Base-by-base conservation (phyloP, 2,329 filamentous ascomycete species). In the Claviceps maximensis region DNA sequence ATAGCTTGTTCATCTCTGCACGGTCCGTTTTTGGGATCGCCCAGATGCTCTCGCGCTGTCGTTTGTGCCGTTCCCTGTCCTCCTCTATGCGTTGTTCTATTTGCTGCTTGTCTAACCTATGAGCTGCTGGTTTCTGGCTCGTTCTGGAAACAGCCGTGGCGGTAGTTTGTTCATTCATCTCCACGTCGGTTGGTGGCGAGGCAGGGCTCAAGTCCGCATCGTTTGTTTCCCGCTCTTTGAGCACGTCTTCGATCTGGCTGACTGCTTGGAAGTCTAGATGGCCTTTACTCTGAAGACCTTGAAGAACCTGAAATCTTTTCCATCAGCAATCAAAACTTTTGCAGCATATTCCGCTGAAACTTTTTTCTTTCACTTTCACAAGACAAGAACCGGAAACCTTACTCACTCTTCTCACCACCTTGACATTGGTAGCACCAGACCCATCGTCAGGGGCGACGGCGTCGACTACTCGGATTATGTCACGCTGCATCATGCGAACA, bases 71-170 rank as follows among this genome's bases (percentile, higher is more conserved):
- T 68, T 98, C 93, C 3, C 93, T 77, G 68, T 98, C 93, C 69
- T 98, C 94, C 61, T 98, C 94, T 57, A 98, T 95, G 42, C 93
- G 78, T 72, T 97, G 90, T 70, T 97, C 90, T 51, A 96, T 87
- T 70, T 95, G 87, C 53, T 86, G 79, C 69, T 91, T 93, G 63
- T 96, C 88, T 50, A 93, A 67, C 17, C 71, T 67, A 29, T 70
- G 68, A 5, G 65, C 62, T 54, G 57, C 64, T 47, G 58, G 62
- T 54, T 61, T 64, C 55, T 60, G 68, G 12, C 61, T 60, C 17
- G 64, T 61, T 55, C 64, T 69, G 1, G 68, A 66, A n/a, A 69
- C 66, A 7, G 68, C 66, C 56, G 72, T 71, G 12, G 69, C 69
- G 6, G 68, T 66, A 2, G 71, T 69, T 55, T 68, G 69, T 56